Conservation (phyloP, 83 land plant species). For the Thuja plicata region DNA sequence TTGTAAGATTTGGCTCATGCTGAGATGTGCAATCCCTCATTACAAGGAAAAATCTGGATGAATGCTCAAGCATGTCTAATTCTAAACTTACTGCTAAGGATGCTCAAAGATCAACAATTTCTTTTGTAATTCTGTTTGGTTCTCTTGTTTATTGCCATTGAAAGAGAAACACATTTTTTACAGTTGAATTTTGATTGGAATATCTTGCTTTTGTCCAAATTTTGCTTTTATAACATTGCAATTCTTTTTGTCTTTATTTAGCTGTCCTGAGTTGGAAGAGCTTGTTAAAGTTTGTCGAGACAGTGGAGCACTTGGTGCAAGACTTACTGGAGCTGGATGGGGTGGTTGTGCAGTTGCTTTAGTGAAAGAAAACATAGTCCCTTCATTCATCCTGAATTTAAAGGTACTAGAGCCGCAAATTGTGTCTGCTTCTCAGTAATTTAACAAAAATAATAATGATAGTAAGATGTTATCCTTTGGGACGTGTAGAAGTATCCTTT, state of each 20-base stretch:
- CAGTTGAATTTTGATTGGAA: not conserved
- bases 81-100: not conserved
- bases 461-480: not conserved
- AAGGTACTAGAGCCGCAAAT: constrained; percentile 48
- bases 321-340: constrained; percentile 99
- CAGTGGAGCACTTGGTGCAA: constrained; percentile 92
- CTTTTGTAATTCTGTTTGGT: not conserved
- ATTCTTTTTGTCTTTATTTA: constrained; percentile 20
- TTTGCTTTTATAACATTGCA: not conserved
- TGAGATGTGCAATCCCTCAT: not conserved
- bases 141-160: not conserved
- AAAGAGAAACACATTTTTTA: not conserved
- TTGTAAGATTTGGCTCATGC: not conserved
- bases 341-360: constrained; percentile 96
- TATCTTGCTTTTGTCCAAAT: not conserved
- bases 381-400: constrained; percentile 78
- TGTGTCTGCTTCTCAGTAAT: not conserved
- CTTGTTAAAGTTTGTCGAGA: constrained; percentile 74
- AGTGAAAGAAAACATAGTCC: constrained; percentile 78
- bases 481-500: not conserved
- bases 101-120: not conserved
- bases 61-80: not conserved
- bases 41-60: not conserved
- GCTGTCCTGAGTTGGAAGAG: constrained; percentile 97
- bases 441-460: too few species aligned